A percentile compares a stretch with the other conserved stretches of the same genome.
Conservation (phyloP, 768 basidiomycete genomes). For the Flagelloscypha sp. region DNA sequence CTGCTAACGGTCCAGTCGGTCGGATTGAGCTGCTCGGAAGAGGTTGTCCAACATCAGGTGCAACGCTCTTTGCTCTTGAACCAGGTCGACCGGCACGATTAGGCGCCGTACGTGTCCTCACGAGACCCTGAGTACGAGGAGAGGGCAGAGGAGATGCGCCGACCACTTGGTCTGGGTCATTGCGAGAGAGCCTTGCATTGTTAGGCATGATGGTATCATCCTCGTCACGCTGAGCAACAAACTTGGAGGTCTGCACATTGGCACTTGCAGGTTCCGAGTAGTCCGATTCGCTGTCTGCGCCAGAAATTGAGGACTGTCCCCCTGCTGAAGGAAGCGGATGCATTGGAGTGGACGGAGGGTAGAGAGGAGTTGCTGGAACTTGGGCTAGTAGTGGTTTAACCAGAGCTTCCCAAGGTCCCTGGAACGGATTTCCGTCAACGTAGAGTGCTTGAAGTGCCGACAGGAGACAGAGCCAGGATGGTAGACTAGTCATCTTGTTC, state of each 20-base stretch:
- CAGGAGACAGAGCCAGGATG: constrained; percentile 94
- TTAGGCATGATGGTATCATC: constrained; percentile 70
- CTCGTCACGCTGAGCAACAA: constrained; percentile 44
- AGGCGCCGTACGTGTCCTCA: constrained; percentile 69
- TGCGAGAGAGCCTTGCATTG: constrained; percentile 45
- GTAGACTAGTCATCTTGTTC: constrained; percentile 82
- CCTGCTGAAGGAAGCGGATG: constrained; percentile 42
- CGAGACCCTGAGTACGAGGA: constrained; percentile 36
- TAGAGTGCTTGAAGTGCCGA: constrained; percentile 75
- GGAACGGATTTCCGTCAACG: constrained; percentile 95
- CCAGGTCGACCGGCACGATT: constrained; percentile 38
- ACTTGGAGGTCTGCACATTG: constrained; percentile 22
- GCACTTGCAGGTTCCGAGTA: constrained; percentile 41
- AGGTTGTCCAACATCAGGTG: background rate
- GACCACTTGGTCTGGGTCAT: constrained; percentile 42
- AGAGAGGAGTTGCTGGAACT: constrained; percentile 48
- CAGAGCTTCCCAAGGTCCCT: constrained; percentile 85
- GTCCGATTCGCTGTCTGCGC: constrained; percentile 50
- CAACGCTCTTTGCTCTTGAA: constrained; percentile 32
- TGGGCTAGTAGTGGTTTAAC: constrained; percentile 76
- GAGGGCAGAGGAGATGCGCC: constrained; percentile 15
- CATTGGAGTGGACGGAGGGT: constrained; percentile 59
- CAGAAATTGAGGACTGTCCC: constrained; percentile 34
- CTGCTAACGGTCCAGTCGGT: constrained; percentile 13
- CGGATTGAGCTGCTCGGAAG: background rate